Conservation (phyloP, 2,329 filamentous ascomycete species). For the Ophiostoma himal-ulmi region DNA sequence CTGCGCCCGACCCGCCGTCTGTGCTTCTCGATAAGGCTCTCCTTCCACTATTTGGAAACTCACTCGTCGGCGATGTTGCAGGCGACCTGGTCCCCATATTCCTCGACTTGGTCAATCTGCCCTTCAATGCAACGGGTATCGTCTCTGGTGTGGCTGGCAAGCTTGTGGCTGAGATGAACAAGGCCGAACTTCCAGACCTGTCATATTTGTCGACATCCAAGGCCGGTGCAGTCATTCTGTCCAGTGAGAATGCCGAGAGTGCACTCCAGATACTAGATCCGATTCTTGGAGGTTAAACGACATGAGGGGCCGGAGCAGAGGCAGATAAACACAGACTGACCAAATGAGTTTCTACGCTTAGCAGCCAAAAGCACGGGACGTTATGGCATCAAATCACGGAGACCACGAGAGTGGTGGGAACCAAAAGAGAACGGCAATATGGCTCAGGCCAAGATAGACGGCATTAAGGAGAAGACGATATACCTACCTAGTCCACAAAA, state of each 20-base stretch:
- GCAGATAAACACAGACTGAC: not conserved
- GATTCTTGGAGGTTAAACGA: constrained; percentile 34
- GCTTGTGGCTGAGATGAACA: constrained; percentile 65
- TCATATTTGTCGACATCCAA: constrained; percentile 85
- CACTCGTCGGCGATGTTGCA: constrained; percentile 68
- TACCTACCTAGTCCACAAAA: not conserved
- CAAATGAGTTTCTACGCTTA: not conserved
- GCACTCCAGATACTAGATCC: constrained; percentile 65
- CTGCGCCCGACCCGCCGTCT: constrained; percentile 67
- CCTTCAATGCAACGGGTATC: constrained; percentile 86
- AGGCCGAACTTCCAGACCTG: constrained; percentile 61
- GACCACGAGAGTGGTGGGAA: not conserved
- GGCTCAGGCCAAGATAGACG: not conserved
- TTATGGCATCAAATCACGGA: not conserved
- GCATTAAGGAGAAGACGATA: not conserved
- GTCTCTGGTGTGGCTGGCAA: constrained; percentile 87
- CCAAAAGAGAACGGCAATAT: not conserved
- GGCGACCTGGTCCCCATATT: constrained; percentile 78
- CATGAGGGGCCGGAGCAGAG: not conserved
- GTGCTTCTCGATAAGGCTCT: constrained; percentile 65
- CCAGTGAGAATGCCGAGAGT: constrained; percentile 63
- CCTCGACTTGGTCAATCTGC: constrained; percentile 72
- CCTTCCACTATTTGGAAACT: constrained; percentile 60
- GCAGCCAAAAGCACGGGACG: not conserved
- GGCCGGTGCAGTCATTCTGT: constrained; percentile 83